Conservation (phyloP, 2,329 filamentous ascomycete genomes). For the Colletotrichum simmondsii region DNA sequence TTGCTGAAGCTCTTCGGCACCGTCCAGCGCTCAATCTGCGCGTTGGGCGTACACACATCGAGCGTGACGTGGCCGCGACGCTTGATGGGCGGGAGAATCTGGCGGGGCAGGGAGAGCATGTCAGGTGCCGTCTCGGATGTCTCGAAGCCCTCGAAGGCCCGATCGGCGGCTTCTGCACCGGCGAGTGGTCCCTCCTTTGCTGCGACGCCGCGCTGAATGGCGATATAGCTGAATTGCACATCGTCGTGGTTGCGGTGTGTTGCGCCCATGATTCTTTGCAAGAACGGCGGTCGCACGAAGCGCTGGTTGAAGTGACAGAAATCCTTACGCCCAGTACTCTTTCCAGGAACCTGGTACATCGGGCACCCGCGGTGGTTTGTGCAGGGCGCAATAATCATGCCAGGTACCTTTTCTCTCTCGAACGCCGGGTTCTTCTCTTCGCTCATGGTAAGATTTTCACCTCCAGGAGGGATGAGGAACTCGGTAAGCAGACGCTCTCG, state of each 20-base stretch:
- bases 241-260: conserved; percentile 86
- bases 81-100: conserved; percentile 85
- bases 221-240: conserved; percentile 89
- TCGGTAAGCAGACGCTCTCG: conserved; percentile 81
- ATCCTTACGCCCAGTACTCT: conserved; percentile 81
- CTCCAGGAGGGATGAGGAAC: conserved; percentile 72
- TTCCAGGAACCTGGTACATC: conserved; percentile 82
- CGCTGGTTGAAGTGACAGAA: conserved; percentile 93
- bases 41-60: conserved; percentile 89
- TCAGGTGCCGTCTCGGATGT: conserved; percentile 55
- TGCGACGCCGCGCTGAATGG: conserved; percentile 78
- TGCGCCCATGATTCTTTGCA: conserved; percentile 79
- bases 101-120: conserved; percentile 79
- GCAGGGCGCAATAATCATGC: conserved; percentile 79
- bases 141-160: conserved; percentile 80
- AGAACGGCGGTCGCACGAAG: conserved; percentile 84
- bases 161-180: conserved; percentile 67
- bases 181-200: conserved; percentile 48
- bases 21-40: conserved; percentile 91
- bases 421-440: conserved; percentile 53
- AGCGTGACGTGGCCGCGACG: conserved; percentile 87
- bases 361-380: conserved; percentile 91
- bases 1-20: conserved; percentile 84
- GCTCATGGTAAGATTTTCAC: conserved; percentile 49
- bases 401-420: conserved; percentile 62